Conservation (phyloP, 1,284 basidiomycete species). For the Naganishia liquefaciens region DNA sequence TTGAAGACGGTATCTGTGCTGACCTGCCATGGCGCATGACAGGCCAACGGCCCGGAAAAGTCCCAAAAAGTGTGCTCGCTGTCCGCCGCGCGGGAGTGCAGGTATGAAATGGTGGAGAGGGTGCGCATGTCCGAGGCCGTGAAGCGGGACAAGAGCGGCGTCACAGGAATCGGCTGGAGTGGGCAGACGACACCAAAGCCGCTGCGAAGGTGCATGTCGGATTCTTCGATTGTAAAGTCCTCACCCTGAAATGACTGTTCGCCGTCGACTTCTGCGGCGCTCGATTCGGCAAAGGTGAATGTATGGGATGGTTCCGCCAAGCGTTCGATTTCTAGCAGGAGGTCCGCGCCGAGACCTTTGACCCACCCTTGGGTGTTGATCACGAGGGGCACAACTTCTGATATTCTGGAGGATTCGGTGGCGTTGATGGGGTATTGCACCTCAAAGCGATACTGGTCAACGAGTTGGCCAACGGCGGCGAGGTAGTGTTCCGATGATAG, state of each 20-base stretch:
- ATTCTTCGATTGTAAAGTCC: conserved; percentile 27
- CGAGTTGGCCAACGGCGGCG: conserved; percentile 65
- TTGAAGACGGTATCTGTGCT: conserved; percentile 62
- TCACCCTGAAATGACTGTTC: conserved; percentile 33
- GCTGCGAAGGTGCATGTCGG: conserved; percentile 12
- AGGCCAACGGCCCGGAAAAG: conserved; percentile 67
- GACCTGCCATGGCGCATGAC: conserved; percentile 68
- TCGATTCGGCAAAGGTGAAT: conserved; percentile 58
- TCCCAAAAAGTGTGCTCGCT: conserved; percentile 60
- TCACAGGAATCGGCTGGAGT: conserved; percentile 46
- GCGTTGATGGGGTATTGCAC: conserved; percentile 59
- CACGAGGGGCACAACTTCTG: conserved; percentile 73
- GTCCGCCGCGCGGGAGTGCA: conserved; percentile 63
- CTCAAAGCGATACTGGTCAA: conserved; percentile 71
- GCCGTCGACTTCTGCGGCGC: conserved; percentile 15
- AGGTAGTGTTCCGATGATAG: conserved; percentile 79
- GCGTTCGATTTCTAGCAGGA: conserved; percentile 69
- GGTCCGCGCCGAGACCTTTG: conserved; percentile 86
- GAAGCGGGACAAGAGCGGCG: conserved; percentile 57
- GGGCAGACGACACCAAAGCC: conserved; percentile 33
- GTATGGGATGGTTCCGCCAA: conserved; percentile 66
- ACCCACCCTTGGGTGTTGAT: conserved; percentile 98
- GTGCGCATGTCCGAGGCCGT: conserved; percentile 73
- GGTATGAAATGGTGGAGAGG: conserved; percentile 75
- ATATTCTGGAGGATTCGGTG: conserved; percentile 48